These are phyloP conservation scores for Termitomyces sp. DNA, from an alignment of 1,284 basidiomycete genomes.

Conservation along the genomic window DNA sequence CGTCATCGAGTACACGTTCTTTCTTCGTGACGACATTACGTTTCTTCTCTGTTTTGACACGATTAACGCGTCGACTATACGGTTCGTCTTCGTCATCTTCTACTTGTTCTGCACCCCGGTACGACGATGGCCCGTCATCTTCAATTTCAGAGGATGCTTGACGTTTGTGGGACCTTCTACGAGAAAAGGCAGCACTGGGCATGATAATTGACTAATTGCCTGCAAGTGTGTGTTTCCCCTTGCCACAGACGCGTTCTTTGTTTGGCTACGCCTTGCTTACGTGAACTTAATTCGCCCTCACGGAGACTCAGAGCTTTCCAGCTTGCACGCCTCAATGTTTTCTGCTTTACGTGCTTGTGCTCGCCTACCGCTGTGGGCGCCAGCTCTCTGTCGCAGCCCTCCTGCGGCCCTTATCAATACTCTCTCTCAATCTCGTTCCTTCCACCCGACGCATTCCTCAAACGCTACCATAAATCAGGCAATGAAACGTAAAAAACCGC, in stretches of 20 bases:
- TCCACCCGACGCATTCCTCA: slow-evolving; percentile 59
- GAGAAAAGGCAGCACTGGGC: slow-evolving; percentile 41
- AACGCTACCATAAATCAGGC: slow-evolving; percentile 80
- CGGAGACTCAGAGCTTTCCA: no score
- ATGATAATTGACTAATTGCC: slow-evolving; percentile 22
- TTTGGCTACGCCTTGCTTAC: slow-evolving; percentile 24
- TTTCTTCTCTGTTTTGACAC: slow-evolving; percentile 42
- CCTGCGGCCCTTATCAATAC: slow-evolving; percentile 5
- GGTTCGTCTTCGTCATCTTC: slow-evolving; percentile 46
- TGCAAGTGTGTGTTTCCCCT: background rate
- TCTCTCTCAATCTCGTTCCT: slow-evolving; percentile 39
- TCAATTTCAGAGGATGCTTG: slow-evolving; percentile 60
- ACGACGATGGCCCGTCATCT: slow-evolving; percentile 39
- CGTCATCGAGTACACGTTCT: slow-evolving; percentile 8
- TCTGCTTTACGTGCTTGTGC: slow-evolving; percentile 33
- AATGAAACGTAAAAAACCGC: slow-evolving; percentile 56
- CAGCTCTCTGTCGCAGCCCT: slow-evolving; percentile 15
- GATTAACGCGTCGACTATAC: slow-evolving; percentile 30
- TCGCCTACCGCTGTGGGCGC: slow-evolving; percentile 17
- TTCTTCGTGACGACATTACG: background rate
- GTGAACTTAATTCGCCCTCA: background rate
- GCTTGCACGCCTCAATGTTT: slow-evolving; percentile 32
- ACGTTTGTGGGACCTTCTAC: slow-evolving; percentile 33
- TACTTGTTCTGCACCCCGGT: slow-evolving; percentile 26
- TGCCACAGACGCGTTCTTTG: slow-evolving; percentile 33